These are phyloP conservation scores for Colletotrichum orbiculare DNA, from an alignment of 2,329 filamentous ascomycete species.

Conservation along the genomic window DNA sequence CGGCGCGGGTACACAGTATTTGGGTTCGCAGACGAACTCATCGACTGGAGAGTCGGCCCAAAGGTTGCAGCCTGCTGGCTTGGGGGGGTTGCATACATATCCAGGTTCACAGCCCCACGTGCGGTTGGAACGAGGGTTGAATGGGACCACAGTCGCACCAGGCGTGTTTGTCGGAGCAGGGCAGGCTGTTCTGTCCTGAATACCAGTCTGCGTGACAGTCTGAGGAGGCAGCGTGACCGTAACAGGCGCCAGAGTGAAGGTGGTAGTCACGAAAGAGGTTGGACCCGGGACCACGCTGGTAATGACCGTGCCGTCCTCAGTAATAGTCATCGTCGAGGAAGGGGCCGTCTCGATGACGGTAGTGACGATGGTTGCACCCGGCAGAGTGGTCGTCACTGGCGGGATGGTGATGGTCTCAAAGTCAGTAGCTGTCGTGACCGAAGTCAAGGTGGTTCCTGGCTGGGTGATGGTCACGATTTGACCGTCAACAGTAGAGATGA, in stretches of 20 bases:
- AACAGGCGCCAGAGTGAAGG: conserved; percentile 40
- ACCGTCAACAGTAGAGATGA: conserved; percentile 42
- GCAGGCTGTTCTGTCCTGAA: conserved; percentile 53
- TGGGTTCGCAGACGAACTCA: conserved; percentile 58
- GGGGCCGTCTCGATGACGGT: conserved; percentile 45
- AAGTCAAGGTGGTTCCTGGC: conserved; percentile 31
- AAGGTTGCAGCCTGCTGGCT: conserved; percentile 61
- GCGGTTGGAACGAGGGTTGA: conserved; percentile 51
- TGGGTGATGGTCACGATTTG: conserved; percentile 27
- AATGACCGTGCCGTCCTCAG: conserved; percentile 43
- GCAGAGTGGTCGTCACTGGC: conserved; percentile 39
- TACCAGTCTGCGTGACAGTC: conserved; percentile 43
- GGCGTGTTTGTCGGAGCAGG: conserved; percentile 54
- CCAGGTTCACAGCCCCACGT: conserved; percentile 67
- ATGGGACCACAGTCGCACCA: conserved; percentile 38
- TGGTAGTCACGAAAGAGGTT: conserved; percentile 37
- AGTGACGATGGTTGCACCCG: conserved; percentile 46
- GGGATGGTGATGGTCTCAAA: conserved; percentile 36
- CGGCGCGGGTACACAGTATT: conserved; percentile 58
- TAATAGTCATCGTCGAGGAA: conserved; percentile 47
- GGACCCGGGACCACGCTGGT: conserved; percentile 42
- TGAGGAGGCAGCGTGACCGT: conserved; percentile 44
- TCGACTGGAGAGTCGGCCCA: conserved; percentile 59
- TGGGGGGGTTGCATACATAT: conserved; percentile 63
- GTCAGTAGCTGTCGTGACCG: conserved; percentile 5